Conservation (phyloP, 2,329 filamentous ascomycete genomes). For the Sphaerostilbella broomeana region DNA sequence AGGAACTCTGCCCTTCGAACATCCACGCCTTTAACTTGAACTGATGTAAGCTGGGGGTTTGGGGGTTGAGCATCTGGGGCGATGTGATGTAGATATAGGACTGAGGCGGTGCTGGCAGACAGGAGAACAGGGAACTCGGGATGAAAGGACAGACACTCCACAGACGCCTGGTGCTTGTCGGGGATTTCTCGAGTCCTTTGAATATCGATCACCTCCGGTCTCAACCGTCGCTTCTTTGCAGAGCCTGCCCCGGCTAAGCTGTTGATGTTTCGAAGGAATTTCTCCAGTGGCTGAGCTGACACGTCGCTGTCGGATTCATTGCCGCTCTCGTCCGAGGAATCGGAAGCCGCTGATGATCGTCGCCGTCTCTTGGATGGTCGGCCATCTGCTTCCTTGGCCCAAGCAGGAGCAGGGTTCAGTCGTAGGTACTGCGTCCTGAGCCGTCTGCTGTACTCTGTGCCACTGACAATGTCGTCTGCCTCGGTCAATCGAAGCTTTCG, state of each 20-base stretch:
- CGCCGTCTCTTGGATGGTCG: slow-evolving; percentile 45
- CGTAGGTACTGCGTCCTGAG: slow-evolving; percentile 69
- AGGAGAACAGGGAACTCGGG: slow-evolving; percentile 81
- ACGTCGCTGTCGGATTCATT: slow-evolving; percentile 52
- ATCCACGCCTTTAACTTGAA: slow-evolving; percentile 80
- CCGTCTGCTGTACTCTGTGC: slow-evolving; percentile 75
- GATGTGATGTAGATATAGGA: slow-evolving; percentile 84
- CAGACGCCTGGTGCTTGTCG: slow-evolving; percentile 67
- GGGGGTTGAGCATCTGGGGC: slow-evolving; percentile 68
- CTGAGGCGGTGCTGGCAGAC: slow-evolving; percentile 78
- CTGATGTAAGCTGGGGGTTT: slow-evolving; percentile 83
- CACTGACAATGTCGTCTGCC: slow-evolving; percentile 77
- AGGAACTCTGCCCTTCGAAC: slow-evolving; percentile 79
- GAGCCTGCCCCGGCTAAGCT: slow-evolving; percentile 52
- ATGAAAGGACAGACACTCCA: slow-evolving; percentile 84
- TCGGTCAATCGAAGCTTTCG: slow-evolving; percentile 78
- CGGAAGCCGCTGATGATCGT: slow-evolving; percentile 46
- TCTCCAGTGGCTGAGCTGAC: slow-evolving; percentile 70
- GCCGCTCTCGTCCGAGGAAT: slow-evolving; percentile 46
- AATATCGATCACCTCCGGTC: slow-evolving; percentile 84
- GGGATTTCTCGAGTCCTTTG: slow-evolving; percentile 82
- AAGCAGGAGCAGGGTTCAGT: slow-evolving; percentile 54
- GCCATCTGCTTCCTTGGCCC: slow-evolving; percentile 48
- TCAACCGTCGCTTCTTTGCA: slow-evolving; percentile 62
- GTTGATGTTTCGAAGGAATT: slow-evolving; percentile 68